Conservation (phyloP, 2,329 filamentous ascomycete species). For the Hymenotorrendiella dingleyae region DNA sequence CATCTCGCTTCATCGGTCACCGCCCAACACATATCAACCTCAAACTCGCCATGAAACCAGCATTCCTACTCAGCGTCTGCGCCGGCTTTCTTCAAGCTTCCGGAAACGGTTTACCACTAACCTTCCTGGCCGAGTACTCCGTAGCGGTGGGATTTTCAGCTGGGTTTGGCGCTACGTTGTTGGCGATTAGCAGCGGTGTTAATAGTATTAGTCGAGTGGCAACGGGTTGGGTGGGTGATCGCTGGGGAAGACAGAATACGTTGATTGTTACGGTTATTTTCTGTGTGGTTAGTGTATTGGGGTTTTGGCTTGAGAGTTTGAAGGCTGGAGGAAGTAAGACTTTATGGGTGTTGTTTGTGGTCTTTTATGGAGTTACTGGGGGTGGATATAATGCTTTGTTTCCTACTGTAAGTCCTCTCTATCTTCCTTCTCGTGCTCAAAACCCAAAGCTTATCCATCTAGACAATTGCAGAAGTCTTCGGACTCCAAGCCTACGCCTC, state of each 20-base stretch:
- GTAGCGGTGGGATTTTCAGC: constrained; percentile 38
- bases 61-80: constrained; percentile 37
- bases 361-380: constrained; percentile 37
- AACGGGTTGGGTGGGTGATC: constrained; percentile 41
- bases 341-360: constrained; percentile 38
- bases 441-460: constrained; percentile 3
- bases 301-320: constrained; percentile 33
- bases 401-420: constrained; percentile 30
- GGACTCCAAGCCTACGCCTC: constrained; percentile 41
- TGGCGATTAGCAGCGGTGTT: constrained; percentile 41
- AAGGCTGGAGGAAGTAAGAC: constrained; percentile 25
- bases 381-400: constrained; percentile 42
- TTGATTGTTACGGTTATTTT: constrained; percentile 37
- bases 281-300: constrained; percentile 33
- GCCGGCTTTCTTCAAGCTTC: constrained; percentile 38
- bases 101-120: constrained; percentile 41
- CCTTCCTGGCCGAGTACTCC: constrained; percentile 43
- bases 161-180: constrained; percentile 36
- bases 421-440: background rate
- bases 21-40: constrained; percentile 35
- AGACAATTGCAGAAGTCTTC: constrained; percentile 42
- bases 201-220: constrained; percentile 40
- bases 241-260: constrained; percentile 42
- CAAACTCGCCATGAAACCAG: constrained; percentile 32
- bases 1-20: constrained; percentile 34